These are phyloP conservation scores for Stemphylium beticola DNA, from an alignment of 2,329 filamentous ascomycete genomes.

Conservation along the genomic window DNA sequence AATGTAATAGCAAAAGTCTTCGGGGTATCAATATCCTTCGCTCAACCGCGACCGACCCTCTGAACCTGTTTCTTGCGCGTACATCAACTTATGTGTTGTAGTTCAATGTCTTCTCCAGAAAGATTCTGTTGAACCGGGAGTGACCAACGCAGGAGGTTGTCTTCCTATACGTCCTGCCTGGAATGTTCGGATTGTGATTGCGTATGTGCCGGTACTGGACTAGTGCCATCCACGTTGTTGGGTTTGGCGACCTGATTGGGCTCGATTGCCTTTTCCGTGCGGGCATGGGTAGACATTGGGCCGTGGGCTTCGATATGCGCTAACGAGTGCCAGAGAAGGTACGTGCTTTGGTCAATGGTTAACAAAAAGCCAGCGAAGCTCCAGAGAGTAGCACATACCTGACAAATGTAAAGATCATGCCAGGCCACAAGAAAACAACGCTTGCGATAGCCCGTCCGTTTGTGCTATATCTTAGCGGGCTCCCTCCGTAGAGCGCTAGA, in stretches of 20 bases:
- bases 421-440: slow-evolving; percentile 61
- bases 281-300: slow-evolving; percentile 49
- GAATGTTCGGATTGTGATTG: background rate
- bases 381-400: slow-evolving; percentile 41
- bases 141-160: background rate
- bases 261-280: slow-evolving; percentile 8
- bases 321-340: slow-evolving; percentile 49
- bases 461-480: slow-evolving; percentile 54
- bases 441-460: slow-evolving; percentile 60
- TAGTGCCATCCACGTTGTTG: background rate
- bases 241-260: background rate
- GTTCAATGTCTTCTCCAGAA: background rate
- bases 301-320: slow-evolving; percentile 48
- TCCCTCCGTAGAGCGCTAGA: slow-evolving; percentile 46
- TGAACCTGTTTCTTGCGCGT: too few species aligned
- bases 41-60: too few species aligned
- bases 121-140: background rate
- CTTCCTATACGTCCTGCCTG: background rate
- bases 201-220: background rate
- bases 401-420: slow-evolving; percentile 56
- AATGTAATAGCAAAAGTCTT: too few species aligned
- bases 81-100: background rate
- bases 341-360: slow-evolving; percentile 34
- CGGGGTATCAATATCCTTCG: too few species aligned
- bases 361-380: background rate